Evolutionary conservation across 73 alveolate genomes (phyloP).

Genomic region (Stentor roeselii): DNA sequence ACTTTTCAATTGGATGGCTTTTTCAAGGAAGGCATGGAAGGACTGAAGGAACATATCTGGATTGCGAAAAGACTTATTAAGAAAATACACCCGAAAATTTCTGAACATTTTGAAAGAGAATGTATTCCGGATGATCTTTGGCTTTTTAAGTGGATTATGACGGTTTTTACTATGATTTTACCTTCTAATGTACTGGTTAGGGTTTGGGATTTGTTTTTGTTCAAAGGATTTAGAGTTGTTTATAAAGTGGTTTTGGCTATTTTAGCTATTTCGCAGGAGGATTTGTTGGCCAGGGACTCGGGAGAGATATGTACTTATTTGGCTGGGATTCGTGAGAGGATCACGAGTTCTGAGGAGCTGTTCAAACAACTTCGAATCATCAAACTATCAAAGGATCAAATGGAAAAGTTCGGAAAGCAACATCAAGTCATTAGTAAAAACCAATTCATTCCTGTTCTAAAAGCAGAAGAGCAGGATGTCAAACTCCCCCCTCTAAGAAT

Average conservation of each 20-base stretch:
- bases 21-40: constrained; percentile 49
- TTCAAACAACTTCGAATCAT: not conserved
- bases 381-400: too few relatives aligned
- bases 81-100: constrained; percentile 37
- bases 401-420: not conserved
- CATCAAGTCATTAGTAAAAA: too few relatives aligned
- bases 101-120: constrained; percentile 40
- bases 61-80: constrained; percentile 41
- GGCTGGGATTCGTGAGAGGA: not conserved
- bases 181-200: constrained; percentile 42
- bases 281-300: not conserved
- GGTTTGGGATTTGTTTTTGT: constrained; percentile 56
- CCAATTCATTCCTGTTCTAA: not conserved
- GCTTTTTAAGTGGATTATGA: constrained; percentile 54
- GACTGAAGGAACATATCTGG: constrained; percentile 34
- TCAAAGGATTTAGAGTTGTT: constrained; percentile 33
- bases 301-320: constrained; percentile 13
- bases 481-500: not conserved
- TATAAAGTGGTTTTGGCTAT: not conserved
- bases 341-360: not conserved
- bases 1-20: constrained; percentile 40
- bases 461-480: not conserved
- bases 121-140: constrained; percentile 42
- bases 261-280: not conserved
- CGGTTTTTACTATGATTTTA: constrained; percentile 45